These are phyloP conservation scores for Melaleuca quinquenervia DNA, from an alignment of 345 rosid genomes.

Conservation along the genomic window DNA sequence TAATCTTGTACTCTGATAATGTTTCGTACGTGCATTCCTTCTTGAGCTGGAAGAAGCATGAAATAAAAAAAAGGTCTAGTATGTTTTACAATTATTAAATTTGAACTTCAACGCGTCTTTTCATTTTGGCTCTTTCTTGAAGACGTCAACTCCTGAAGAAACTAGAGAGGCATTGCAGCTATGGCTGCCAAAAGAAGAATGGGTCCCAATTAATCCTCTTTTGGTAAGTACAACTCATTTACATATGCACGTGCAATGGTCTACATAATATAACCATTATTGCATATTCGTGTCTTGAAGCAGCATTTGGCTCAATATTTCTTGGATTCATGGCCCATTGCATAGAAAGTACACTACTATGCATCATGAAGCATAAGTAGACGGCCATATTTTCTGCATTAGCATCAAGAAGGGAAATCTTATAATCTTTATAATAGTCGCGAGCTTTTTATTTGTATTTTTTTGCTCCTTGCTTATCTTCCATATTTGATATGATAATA, in stretches of 20 bases:
- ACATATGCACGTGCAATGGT: not conserved
- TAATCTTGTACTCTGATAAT: not conserved
- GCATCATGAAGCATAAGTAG: not conserved
- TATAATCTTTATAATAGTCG: not conserved
- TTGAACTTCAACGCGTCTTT: not conserved
- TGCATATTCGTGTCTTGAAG: not conserved
- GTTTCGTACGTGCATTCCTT: not conserved
- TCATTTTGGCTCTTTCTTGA: slow-evolving; percentile 16
- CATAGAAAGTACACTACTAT: not conserved
- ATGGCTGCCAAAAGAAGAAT: slow-evolving; percentile 96
- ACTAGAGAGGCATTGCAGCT: slow-evolving; percentile 76
- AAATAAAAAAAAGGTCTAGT: not conserved
- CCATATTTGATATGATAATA: not conserved
- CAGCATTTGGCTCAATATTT: not conserved
- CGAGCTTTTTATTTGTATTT: not conserved
- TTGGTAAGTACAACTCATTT: slow-evolving; percentile 34
- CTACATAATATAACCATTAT: not conserved
- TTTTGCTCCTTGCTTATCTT: too few species aligned
- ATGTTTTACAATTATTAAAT: not conserved
- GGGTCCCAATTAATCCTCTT: slow-evolving; percentile 87
- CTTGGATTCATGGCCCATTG: not conserved
- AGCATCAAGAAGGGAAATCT: not conserved
- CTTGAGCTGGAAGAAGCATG: not conserved
- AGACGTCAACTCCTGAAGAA: slow-evolving; percentile 78
- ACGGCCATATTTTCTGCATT: not conserved